Base-by-base conservation (phyloP, 495 filamentous ascomycete genomes). In the Corynascus novoguineensis region DNA sequence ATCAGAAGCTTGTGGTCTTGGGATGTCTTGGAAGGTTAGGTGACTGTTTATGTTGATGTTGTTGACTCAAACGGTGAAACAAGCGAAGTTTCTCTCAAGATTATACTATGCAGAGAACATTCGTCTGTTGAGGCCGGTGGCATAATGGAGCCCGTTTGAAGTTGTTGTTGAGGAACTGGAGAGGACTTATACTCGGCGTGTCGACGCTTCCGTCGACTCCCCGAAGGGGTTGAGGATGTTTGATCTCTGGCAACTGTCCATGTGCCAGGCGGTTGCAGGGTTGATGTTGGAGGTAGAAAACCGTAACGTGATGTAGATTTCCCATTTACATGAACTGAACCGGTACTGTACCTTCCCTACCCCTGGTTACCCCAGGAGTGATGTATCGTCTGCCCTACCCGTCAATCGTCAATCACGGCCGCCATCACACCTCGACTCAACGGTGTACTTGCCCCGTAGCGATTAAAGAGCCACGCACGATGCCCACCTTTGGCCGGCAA, bases 401-500 rank as follows among this genome's bases (percentile, higher is more conserved):
- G 40, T 10, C 38, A 27, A 40, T 50, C 50, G 46, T 56, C 50
- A 59, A 31, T 62, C 61, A 62, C 55, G 37, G 27, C 62, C 29
- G 40, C 57, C 51, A 66, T 68, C 61, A 68, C 63, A 68, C 65
- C 56, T 60, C 58, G 41, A 60, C 25, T 7, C n/a, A 24, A 57
- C 50, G 29, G 55, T 54, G 56, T 62, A 46, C 37, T 48, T 52
- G 35, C 27, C 34, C 56, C 29, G 28, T 21, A 17, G 31, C 19
- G 28, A 32, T 34, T n/a, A 45, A 52, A 60, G 55, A 44, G 41
- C 37, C 25, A 41, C 48, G 60, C 50, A 49, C 50, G 37, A 60
- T 60, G 50, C 12, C n/a, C 46, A 60, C 60, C 66, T 63, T 64
- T 63, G 62, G 5, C 64, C 66, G 66, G 62, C 57, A 71, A 52